Conservation (phyloP, 345 rosid species). For the Hypericum perforatum region DNA sequence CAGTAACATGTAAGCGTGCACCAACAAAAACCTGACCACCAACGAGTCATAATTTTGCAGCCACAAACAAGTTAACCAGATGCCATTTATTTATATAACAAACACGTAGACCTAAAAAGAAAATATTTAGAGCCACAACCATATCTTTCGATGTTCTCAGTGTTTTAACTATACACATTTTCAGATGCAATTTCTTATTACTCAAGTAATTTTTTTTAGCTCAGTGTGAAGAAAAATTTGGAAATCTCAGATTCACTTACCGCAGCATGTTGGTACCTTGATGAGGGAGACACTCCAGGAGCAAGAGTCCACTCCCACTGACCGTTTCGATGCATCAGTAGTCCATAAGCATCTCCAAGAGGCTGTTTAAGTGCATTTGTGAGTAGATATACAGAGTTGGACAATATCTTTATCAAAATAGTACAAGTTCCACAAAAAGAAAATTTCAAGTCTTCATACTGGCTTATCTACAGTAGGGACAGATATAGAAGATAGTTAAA, state of each 20-base stretch:
- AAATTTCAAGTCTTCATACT: no score
- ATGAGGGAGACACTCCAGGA: constrained; percentile 96
- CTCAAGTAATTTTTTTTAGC: no score
- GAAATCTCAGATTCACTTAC: constrained; percentile 32
- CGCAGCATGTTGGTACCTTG: constrained; percentile 92
- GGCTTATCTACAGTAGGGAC: no score
- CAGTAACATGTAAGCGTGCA: constrained; percentile 92
- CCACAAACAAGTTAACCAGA: neutral
- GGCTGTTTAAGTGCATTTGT: constrained; percentile 51
- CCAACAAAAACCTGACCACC: constrained; percentile 82
- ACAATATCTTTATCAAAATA: neutral
- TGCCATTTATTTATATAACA: neutral
- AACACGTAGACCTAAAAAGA: no score
- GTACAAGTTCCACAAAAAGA: no score
- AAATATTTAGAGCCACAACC: no score
- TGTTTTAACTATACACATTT: no score
- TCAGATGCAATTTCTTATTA: no score
- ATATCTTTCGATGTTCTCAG: no score
- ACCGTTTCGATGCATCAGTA: constrained; percentile 96
- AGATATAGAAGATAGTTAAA: no score
- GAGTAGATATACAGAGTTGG: neutral
- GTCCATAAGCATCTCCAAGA: constrained; percentile 92
- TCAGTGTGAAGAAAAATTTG: no score
- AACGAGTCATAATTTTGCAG: constrained; percentile 8
- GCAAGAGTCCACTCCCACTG: constrained; percentile 99